Evolutionary conservation across 768 basidiomycete species (phyloP), one percentile per base, ranked within the genome.

Genomic region (Lentinula boryana): DNA sequence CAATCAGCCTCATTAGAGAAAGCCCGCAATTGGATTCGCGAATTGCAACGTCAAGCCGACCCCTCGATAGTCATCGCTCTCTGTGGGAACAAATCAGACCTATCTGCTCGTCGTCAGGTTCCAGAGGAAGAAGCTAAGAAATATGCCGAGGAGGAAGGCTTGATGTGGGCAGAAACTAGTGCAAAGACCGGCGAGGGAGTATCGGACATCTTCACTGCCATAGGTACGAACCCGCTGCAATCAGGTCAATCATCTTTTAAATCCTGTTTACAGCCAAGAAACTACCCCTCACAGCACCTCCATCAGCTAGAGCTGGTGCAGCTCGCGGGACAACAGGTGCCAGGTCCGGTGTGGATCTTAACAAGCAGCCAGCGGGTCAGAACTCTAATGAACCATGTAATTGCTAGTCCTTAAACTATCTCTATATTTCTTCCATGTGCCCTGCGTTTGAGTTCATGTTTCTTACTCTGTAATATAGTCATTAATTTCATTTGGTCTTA

Each of bases 31-130:
- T 98, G 96, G 96, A 95, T 98, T 70, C 83, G 91, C 56, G 95
- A 98, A 73, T 85, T 98, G 2, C 95, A 97, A 70, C 93, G 95
- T 58, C 95, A 98, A 76, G 96, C 95, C 60, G 96, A 98, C 71
- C 95, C 96, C 6, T 91, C 89, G 48, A 98, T 97, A 79, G 85
- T 96, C 67, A 96, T 98, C 71, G 91, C 93, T 43, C 86, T 98
- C 38, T 96, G 94, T 62, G 96, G 96, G 52, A 98, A 98, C 82
- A 98, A 98, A 76, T 75, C 86, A 32, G 96, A 98, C 75, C 78
- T 98, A 27, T 80, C 85, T 43, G 89, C 88, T 8, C 87, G 91
- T 63, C 85, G 93, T 67, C 92, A 94, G 72, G 91, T 93, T 3
- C 78, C 89, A 18, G 81, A 89, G 66, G 93, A 93, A 66, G 93